Evolutionary conservation across 352 stramenopile species (phyloP), one percentile per base, ranked within the genome.

Genomic region (Phytophthora megakarya): DNA sequence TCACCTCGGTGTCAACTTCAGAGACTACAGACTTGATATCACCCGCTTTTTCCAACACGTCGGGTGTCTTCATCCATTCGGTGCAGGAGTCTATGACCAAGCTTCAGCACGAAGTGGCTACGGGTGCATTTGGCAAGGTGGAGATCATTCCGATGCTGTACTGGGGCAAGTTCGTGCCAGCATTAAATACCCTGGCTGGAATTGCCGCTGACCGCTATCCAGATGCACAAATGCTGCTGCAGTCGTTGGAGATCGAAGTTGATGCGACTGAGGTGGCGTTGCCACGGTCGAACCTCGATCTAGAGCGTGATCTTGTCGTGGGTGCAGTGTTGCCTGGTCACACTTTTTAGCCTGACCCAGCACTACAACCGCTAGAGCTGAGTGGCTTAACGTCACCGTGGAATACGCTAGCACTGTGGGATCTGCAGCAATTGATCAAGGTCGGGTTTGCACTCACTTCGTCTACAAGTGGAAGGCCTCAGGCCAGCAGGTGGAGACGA

Each of bases 341-440:
- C 48, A 52, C 52, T 8, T 88, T 88, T 55, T 40, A 73, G n/a
- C 71, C 76, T 5, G 25, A 61, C n/a, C 42, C 46, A 13, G 60
- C 63, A 3, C 18, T 54, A n/a, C 59, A 85, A 32, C 65, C 70
- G 0, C 63, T 88, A 18, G 61, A 74, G 48, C 80, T 98, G 28
- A 92, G 78, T 40, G 93, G 94, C 8, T 57, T 84, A 49, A 98
- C 95, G 22, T 89, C 78, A 48, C 95, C 96, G 3, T 98, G 96
- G 96, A 98, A 98, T 75, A 98, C 96, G 22, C 76, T 98, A 3
- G 94, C 93, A n/a, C 61, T 98, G 3, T 98, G 96, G 95, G 86
- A 97, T 61, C 60, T 98, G n/a, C 13, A 45, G 18, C 93, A 94
- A 63, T 74, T 98, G 38, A 84, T 86, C 32, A 80, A 97, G 25